These are phyloP conservation scores for Insectozyma bohioensis DNA, from an alignment of 1,139 yeast species.

Conservation along the genomic window DNA sequence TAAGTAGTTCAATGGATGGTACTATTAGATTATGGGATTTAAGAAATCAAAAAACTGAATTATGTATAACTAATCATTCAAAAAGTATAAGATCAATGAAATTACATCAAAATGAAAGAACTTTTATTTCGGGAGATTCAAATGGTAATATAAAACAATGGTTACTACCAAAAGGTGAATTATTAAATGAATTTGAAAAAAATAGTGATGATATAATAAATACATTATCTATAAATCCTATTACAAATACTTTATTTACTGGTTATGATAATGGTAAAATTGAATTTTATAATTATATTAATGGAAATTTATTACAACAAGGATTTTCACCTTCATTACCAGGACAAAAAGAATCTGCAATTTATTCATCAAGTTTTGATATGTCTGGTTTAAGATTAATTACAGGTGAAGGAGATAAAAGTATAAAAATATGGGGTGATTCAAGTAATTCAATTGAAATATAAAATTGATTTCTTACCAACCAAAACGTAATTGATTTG, in stretches of 20 bases:
- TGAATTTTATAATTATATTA: slow-evolving; percentile 75
- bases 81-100: slow-evolving; percentile 77
- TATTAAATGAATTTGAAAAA: slow-evolving; percentile 44
- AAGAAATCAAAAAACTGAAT: slow-evolving; percentile 36
- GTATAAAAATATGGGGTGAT: slow-evolving; percentile 81
- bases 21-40: slow-evolving; percentile 87
- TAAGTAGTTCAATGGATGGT: slow-evolving; percentile 81
- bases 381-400: slow-evolving; percentile 75
- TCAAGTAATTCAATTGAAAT: no score
- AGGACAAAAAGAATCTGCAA: slow-evolving; percentile 62
- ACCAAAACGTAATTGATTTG: slow-evolving; percentile 92
- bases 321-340: slow-evolving; percentile 57
- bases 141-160: slow-evolving; percentile 82
- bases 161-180: slow-evolving; percentile 75
- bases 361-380: slow-evolving; percentile 75
- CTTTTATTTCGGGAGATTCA: slow-evolving; percentile 74
- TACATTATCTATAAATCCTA: slow-evolving; percentile 61
- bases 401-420: slow-evolving; percentile 89
- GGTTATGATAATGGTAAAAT: slow-evolving; percentile 85
- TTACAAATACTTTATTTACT: slow-evolving; percentile 67
- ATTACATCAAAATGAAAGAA: slow-evolving; percentile 68
- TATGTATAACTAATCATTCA: slow-evolving; percentile 80
- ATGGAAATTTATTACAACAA: slow-evolving; percentile 63
- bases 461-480: slow-evolving; percentile 60
- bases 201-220: slow-evolving; percentile 49